phyloP scores from a whole-genome alignment of 1,284 basidiomycete genomes.

The Cryptococcus sp. region DNA sequence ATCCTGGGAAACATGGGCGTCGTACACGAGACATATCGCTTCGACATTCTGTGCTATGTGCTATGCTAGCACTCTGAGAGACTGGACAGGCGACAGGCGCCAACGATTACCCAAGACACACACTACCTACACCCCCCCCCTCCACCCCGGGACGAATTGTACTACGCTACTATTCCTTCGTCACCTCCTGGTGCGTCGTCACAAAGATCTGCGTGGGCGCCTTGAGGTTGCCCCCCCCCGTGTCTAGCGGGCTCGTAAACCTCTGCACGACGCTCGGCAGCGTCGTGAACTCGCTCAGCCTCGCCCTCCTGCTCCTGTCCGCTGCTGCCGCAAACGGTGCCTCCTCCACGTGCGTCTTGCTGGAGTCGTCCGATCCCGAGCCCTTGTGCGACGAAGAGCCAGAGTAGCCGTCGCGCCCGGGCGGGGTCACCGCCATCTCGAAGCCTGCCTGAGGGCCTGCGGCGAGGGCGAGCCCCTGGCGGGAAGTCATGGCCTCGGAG shows the following conservation, averaged over 20 bases:
- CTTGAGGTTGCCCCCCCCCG: slow-evolving; percentile 1
- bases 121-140: background rate
- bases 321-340: slow-evolving; percentile 19
- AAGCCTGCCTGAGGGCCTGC: background rate
- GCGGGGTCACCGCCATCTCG: slow-evolving; percentile 13
- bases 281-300: slow-evolving; percentile 20
- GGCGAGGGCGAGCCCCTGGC: background rate
- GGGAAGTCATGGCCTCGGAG: slow-evolving; percentile 14
- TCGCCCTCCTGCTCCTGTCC: slow-evolving; percentile 16
- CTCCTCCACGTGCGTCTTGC: slow-evolving; percentile 5
- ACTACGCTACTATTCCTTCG: slow-evolving; percentile 3
- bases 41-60: too few species aligned
- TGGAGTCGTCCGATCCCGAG: background rate
- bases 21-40: too few species aligned
- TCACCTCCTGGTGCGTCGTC: slow-evolving; percentile 15
- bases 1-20: background rate
- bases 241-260: slow-evolving; percentile 27
- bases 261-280: slow-evolving; percentile 23
- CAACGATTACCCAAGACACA: background rate
- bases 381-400: background rate
- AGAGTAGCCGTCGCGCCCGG: background rate
- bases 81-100: background rate
- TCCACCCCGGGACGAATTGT: too few species aligned
- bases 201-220: slow-evolving; percentile 24
- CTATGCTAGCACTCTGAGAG: background rate